Percentiles rank a stretch among this genome's conserved stretches.
These are phyloP conservation scores for Ambrosia hybrid DNA, from an alignment of 140 eudicot genomes.

Conservation along the genomic window DNA sequence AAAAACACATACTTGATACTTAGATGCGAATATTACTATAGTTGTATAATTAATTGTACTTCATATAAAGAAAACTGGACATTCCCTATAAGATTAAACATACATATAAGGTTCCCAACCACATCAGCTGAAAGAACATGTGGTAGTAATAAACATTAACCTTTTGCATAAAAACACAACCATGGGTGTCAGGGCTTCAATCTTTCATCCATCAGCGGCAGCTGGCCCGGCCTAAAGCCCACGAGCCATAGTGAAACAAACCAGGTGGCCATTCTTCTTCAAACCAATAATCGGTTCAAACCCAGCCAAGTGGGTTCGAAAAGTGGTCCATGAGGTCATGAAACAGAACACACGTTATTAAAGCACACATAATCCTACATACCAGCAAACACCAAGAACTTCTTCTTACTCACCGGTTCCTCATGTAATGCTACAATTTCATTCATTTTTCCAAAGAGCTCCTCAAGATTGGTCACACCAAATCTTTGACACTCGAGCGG, in stretches of 20 bases:
- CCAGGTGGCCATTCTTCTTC: slow-evolving; percentile 18
- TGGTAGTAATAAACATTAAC: slow-evolving; percentile 1
- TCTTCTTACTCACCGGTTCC: slow-evolving; percentile 68
- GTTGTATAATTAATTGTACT: not conserved
- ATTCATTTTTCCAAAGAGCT: slow-evolving; percentile 67
- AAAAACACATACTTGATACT: not conserved
- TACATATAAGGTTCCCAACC: not conserved
- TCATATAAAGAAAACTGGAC: not conserved
- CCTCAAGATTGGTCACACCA: slow-evolving; percentile 69
- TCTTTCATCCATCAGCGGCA: not conserved
- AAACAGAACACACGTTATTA: not conserved
- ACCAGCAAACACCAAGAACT: slow-evolving; percentile 63
- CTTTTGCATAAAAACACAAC: not conserved
- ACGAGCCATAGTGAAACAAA: not conserved
- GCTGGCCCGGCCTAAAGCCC: not conserved
- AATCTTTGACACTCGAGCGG: slow-evolving; percentile 55
- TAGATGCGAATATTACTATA: not conserved
- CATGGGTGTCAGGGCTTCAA: not conserved
- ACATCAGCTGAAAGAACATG: slow-evolving; percentile 3
- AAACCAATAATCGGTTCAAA: slow-evolving; percentile 19
- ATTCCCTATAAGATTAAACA: not conserved
- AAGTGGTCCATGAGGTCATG: not conserved
- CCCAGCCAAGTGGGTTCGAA: slow-evolving; percentile 1
- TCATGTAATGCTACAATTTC: slow-evolving; percentile 70
- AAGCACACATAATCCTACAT: not conserved